phyloP scores from a whole-genome alignment of 768 basidiomycete species.

The Boletus rubescentipes region DNA sequence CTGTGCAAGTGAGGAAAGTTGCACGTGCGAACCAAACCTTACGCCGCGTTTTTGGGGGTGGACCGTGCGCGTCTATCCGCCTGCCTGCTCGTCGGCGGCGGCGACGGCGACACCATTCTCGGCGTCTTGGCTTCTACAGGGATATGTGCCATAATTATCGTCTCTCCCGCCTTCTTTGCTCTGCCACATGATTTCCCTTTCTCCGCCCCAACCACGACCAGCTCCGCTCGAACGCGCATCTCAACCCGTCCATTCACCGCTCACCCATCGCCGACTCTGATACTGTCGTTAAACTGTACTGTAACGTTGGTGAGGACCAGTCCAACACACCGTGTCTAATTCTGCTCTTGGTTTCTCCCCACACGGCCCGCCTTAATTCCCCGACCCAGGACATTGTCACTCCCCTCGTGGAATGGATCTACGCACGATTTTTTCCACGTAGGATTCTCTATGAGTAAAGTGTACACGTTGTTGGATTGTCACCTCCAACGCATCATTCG shows the following conservation, averaged over 20 bases:
- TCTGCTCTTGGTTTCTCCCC: conserved; percentile 1
- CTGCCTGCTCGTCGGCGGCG: conserved; percentile 13
- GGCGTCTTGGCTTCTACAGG: neutral
- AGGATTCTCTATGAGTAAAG: neutral
- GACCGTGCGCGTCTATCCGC: conserved; percentile 24
- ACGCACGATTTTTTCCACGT: neutral
- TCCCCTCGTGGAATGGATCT: neutral
- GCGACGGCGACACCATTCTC: conserved; percentile 20
- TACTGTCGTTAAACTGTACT: neutral
- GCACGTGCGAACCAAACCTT: conserved; percentile 36
- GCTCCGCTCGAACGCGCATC: conserved; percentile 36
- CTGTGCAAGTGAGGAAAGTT: conserved; percentile 25
- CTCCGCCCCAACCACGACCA: conserved; percentile 35
- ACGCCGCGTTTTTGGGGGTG: conserved; percentile 26
- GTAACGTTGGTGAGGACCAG: no score
- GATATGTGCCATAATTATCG: conserved; percentile 29
- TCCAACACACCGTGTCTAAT: neutral
- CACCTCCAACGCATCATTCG: neutral
- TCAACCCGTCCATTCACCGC: neutral
- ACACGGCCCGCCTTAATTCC: conserved; percentile 1
- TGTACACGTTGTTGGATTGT: neutral
- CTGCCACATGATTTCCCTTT: conserved; percentile 28
- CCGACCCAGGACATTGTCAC: neutral
- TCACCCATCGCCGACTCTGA: neutral
- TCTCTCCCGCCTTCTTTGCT: conserved; percentile 14